These are phyloP conservation scores for Fusarium newnesense DNA, from an alignment of 2,329 filamentous ascomycete genomes.

Conservation along the genomic window DNA sequence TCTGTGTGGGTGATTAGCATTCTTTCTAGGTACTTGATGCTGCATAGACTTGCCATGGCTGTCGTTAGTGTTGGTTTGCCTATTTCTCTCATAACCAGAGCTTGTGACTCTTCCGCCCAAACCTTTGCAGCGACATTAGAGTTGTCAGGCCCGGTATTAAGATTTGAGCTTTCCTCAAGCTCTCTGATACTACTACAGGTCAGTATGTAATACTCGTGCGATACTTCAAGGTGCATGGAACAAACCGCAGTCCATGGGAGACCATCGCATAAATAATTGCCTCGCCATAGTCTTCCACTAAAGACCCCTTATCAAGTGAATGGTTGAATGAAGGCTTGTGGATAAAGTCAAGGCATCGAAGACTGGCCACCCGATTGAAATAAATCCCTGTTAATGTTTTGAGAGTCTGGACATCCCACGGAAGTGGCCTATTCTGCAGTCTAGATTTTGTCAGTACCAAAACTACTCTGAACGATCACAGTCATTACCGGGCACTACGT, in stretches of 20 bases:
- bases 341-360: background rate
- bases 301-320: background rate
- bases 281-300: background rate
- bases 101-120: background rate
- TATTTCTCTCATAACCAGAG: background rate
- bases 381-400: background rate
- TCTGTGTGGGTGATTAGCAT: background rate
- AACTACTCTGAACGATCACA: too few species aligned
- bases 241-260: background rate
- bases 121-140: background rate
- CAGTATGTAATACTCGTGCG: background rate
- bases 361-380: background rate
- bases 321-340: background rate
- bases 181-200: background rate
- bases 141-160: background rate
- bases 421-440: background rate
- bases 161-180: background rate
- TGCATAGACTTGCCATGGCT: background rate
- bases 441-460: background rate
- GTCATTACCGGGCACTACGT: background rate
- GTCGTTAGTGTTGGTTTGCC: background rate
- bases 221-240: background rate
- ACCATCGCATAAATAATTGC: background rate
- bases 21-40: background rate
- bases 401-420: background rate